phyloP scores from a whole-genome alignment of 176 grass and related monocot genomes.

The Oryza glaberrima region DNA sequence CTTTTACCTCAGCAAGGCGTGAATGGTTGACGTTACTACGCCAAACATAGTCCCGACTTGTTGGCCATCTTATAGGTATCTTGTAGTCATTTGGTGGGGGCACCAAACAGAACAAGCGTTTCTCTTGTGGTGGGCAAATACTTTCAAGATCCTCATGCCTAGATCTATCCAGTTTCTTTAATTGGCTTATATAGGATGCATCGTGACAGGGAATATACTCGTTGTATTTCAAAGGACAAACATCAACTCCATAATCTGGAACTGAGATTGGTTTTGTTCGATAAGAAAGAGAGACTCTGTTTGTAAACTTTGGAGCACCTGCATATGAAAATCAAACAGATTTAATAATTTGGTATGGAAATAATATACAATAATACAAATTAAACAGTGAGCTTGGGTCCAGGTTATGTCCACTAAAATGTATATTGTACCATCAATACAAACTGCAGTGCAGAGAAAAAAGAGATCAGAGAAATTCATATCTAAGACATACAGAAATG shows the following conservation, averaged over 20 bases:
- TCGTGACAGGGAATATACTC: slow-evolving; percentile 89
- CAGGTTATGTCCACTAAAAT: not conserved
- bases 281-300: slow-evolving; percentile 62
- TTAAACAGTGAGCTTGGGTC: not conserved
- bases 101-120: slow-evolving; percentile 79
- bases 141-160: slow-evolving; percentile 79
- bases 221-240: slow-evolving; percentile 80
- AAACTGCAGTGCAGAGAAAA: not conserved
- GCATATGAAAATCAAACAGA: slow-evolving; percentile 42
- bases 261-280: slow-evolving; percentile 47
- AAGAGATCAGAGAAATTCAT: not conserved
- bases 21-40: slow-evolving; percentile 98
- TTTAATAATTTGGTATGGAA: not conserved
- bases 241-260: slow-evolving; percentile 65
- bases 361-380: not conserved
- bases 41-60: slow-evolving; percentile 87
- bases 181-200: slow-evolving; percentile 43
- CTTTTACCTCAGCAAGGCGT: slow-evolving; percentile 86
- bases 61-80: slow-evolving; percentile 86
- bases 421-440: not conserved
- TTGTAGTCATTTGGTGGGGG: slow-evolving; percentile 90
- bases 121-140: slow-evolving; percentile 66
- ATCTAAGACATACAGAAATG: not conserved
- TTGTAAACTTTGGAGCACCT: slow-evolving; percentile 57
- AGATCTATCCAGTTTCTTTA: slow-evolving; percentile 59